Base-by-base conservation (phyloP, 108 stramenopile species). In the Thalassiosira profunda region DNA sequence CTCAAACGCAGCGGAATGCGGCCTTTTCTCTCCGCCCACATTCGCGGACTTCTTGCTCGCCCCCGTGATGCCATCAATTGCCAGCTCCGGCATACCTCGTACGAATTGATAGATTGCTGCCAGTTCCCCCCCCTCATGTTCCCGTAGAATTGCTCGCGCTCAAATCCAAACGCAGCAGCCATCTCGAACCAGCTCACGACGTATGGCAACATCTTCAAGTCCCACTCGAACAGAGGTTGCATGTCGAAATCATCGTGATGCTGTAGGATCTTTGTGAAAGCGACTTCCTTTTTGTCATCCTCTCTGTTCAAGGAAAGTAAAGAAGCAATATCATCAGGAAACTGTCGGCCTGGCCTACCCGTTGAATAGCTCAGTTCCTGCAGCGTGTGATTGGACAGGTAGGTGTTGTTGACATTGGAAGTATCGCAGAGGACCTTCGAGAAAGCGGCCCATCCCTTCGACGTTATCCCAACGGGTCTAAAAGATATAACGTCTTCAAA, bases 381-480 rank as follows among this genome's bases (percentile, higher is more conserved):
- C 40, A 58, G 57, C 24, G 57, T 58, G 41, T 58, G 57, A 14
- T 58, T 58, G 3, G 57, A 58, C 25, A 1, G 57, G 5, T 48
- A 58, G 30, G 57, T 58, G 25, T 58, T 58, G 57, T 46, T 58
- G 57, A 58, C 14, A n/a, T 44, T 58, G 3, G 57, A 48, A 45
- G 57, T 58, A 58, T 58, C 41, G 17, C 42, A 58, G 4, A 58
- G 3, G 7, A 58, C 12, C 20, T 6, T 44, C 43, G 57, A 58
- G 41, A 58, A 48, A 48, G 44, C 57, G 17, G 57, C 2, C 57
- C 57, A 58, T 14, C 57, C 57, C 10, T 5, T 9, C 5, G 4
- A 5, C 25, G 57, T 58, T 10, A 58, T 58, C 1, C 18, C 47
- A n/a, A n/a, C n/a, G n/a, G n/a, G n/a, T n/a, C n/a, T n/a, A n/a